These are phyloP conservation scores for Leccinum rimulosum DNA, from an alignment of 768 basidiomycete genomes.

Conservation along the genomic window DNA sequence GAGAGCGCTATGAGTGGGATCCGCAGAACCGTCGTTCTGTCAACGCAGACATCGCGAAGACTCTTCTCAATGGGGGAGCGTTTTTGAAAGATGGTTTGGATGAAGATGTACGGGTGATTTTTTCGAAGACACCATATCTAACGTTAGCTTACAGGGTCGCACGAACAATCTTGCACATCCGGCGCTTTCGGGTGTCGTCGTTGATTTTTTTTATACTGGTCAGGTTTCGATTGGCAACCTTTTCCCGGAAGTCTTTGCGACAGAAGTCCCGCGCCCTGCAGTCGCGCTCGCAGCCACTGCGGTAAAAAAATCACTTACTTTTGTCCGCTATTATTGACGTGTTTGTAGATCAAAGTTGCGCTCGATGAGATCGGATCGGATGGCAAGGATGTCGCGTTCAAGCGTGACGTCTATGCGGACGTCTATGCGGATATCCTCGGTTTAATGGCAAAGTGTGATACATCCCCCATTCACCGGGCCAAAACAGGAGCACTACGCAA, in stretches of 20 bases:
- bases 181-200: constrained; percentile 1
- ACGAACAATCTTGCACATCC: constrained; percentile 9
- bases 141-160: background rate
- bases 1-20: background rate
- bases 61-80: background rate
- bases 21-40: background rate
- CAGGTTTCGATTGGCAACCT: background rate
- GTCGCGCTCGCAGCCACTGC: too few relatives aligned
- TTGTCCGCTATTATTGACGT: too few relatives aligned
- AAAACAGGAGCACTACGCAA: too few relatives aligned
- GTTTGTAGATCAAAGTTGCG: too few relatives aligned
- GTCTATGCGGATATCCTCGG: too few relatives aligned
- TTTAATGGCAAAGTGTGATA: too few relatives aligned
- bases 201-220: constrained; percentile 11
- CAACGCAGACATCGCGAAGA: background rate
- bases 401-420: too few relatives aligned
- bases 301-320: too few relatives aligned
- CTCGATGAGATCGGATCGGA: too few relatives aligned
- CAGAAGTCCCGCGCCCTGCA: too few relatives aligned
- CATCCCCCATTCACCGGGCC: too few relatives aligned
- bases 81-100: background rate
- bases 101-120: background rate
- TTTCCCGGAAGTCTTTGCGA: constrained; percentile 5
- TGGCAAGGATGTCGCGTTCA: too few relatives aligned
- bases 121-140: background rate